A percentile compares a stretch with the other conserved stretches of the same genome.
phyloP scores from a whole-genome alignment of 805 yeast genomes.

The Brettanomyces bruxellensis region DNA sequence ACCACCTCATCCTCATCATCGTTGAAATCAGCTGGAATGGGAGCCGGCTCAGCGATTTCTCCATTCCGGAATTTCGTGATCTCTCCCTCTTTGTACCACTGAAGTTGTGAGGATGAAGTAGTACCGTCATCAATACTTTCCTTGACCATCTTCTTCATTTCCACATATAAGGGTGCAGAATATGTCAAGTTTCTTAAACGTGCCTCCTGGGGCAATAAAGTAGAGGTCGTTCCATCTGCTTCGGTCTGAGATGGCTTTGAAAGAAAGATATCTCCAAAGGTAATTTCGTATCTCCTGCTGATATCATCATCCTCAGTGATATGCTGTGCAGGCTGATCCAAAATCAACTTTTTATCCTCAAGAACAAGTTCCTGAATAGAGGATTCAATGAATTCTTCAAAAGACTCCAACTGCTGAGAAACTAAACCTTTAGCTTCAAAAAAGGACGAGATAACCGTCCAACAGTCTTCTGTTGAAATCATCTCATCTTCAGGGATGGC shows the following conservation, averaged over 20 bases:
- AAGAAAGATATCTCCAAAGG: conserved; percentile 94
- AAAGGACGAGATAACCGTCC: conserved; percentile 96
- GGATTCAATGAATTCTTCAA: conserved; percentile 94
- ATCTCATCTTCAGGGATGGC: conserved; percentile 45
- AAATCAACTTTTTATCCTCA: conserved; percentile 88
- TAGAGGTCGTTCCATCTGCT: conserved; percentile 99
- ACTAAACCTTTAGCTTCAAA: conserved; percentile 95
- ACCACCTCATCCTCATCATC: conserved; percentile 63
- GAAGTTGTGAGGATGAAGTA: conserved; percentile 42
- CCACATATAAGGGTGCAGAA: conserved; percentile 92
- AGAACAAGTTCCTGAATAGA: conserved; percentile 94
- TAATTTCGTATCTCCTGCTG: conserved; percentile 87
- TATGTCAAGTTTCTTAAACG: conserved; percentile 92
- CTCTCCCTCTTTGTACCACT: conserved; percentile 48
- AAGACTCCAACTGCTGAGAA: conserved; percentile 96
- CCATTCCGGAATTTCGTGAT: conserved; percentile 33
- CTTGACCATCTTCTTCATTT: conserved; percentile 84
- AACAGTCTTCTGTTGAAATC: conserved; percentile 96
- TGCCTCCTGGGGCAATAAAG: conserved; percentile 97
- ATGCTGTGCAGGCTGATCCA: conserved; percentile 98
- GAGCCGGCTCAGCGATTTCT: conserved; percentile 18
- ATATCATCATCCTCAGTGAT: conserved; percentile 83
- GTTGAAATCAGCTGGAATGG: conserved; percentile 27
- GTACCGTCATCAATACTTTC: conserved; percentile 67
- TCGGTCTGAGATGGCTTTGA: conserved; percentile 98